Base-by-base conservation (phyloP, 1,139 yeast species). In the Yamadazyma diddensiae region DNA sequence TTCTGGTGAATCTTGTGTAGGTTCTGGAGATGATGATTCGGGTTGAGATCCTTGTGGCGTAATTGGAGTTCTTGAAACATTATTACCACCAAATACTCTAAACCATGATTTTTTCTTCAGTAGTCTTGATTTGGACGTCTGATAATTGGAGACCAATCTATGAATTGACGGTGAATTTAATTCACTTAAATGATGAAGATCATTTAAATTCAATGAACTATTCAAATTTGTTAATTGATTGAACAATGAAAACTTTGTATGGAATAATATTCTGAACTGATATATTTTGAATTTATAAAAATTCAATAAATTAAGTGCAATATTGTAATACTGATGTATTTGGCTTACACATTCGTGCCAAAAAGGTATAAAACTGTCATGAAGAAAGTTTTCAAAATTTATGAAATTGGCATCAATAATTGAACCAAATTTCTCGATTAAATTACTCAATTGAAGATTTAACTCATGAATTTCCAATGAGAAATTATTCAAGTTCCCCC, bases 311-410 rank as follows among this genome's bases (percentile, higher is more conserved):
- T 65, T 66, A 26, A 68, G 50, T 8, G 70, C 59, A 6, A 67
- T 49, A 27, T 57, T 42, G 41, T 62, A 62, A 37, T 70, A 66
- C 39, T 65, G 73, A 15, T 61, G 55, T 31, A 68, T 45, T 43
- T 66, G 73, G 41, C 62, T 58, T 19, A 67, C 56, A 9, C 72
- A 70, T 41, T 70, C 76, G 39, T 69, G 72, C 73, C 73, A 69
- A 32, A 62, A 57, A 1, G 74, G 70, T 6, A 68, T 53, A 26
- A 66, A 57, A 25, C 54, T 50, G 26, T 57, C 50, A 24, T 55
- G 46, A 3, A 65, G 45, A 38, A 65, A 69, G 14, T 62, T 55
- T 46, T 70, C 76, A 35, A 57, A 63, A 41, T 60, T 63, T 26
- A 70, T 50, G 35, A 66, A 70, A 34, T 55, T 61, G 34, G 60